Evolutionary conservation across 1,284 basidiomycete species (phyloP), one percentile per base, ranked within the genome.

Genomic region (Afroboletus lepidellus): DNA sequence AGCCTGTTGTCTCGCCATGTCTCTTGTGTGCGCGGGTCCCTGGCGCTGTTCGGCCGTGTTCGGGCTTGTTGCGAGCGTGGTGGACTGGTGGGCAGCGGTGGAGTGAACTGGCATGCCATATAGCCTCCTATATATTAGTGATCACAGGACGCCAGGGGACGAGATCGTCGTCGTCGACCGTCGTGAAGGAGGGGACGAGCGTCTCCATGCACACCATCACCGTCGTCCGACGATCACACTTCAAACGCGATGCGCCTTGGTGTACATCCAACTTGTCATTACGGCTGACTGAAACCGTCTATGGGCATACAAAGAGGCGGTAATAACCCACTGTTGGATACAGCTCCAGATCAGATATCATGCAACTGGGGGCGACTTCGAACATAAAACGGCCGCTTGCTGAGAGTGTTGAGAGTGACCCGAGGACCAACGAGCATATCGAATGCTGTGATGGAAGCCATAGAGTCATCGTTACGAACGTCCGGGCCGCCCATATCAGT

Each of bases 381-480:
- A 29, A 27, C 29, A n/a, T n/a, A 41, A 24, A 39, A 39, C 12
- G 18, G 24, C 30, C 37, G 30, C 30, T 29, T 38, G 45, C 37
- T 47, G 20, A 42, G 20, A 23, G 27, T 34, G 27, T 48, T 53
- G 55, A 51, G 57, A 39, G 50, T 48, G 58, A 33, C 13, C 55
- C 51, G 52, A 63, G 58, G 58, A 59, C 16, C 9, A 32, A 34
- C 21, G 20, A 29, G 6, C 32, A 49, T 37, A 16, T 23, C 23
- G 30, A 23, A 42, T 34, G 47, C 46, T 39, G 57, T 51, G 39
- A 59, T 29, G 33, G 50, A 61, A 51, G 51, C 29, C 18, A 32
- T 16, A 8, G n/a, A 20, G 25, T 41, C 16, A 41, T 25, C 20
- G n/a, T 41, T 41, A 25, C 38, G 38, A 41, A 41, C 23, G 2